Evolutionary conservation across 371 early-diverging fungal species (phyloP), one percentile per base, ranked within the genome.

Genomic region (Mortierella sp.): DNA sequence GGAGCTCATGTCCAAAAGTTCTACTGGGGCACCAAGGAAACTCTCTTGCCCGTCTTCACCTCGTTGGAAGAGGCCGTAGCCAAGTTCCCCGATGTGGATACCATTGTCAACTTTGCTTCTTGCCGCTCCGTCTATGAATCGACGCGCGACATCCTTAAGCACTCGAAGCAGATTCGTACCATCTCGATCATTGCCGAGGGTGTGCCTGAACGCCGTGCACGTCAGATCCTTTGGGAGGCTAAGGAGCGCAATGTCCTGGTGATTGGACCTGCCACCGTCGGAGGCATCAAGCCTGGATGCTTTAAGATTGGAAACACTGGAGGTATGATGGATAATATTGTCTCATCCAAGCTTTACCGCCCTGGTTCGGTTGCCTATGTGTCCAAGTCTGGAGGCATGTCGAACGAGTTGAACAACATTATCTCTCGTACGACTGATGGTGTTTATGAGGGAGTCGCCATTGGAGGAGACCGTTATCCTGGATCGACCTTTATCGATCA

Each of bases 281-380:
- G 98, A 83, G 99, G 99, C 72, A 97, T 98, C 86, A 98, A 97
- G 87, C 97, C 99, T 50, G 99, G 99, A 1, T 97, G 98, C 87
- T 98, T 97, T 94, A 98, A 98, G 93, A 98, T 98, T 75, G 99
- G 99, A 79, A 98, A 98, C 91, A 98, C 99, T 37, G 99, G 99
- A 83, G 99, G 99, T 77, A 98, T 98, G 99, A 98, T 98, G 97
- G 99, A 98, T 85, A 98, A 98, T 89, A 98, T 98, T 85, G 97
- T 97, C 28, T 86, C 96, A 18, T 96, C 96, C 84, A 96, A 95
- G 85, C 89, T 98, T 75, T 98, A 98, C 87, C 93, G 97, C 53
- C 84, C 97, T 52, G 99, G 99, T 29, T 96, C 97, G 1, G 96
- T 98, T 29, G 98, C 94, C 30, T 98, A 98, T 77, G 98, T 98